Conservation (phyloP, 208 protist species). For the Blastocrithidia nonstop region DNA sequence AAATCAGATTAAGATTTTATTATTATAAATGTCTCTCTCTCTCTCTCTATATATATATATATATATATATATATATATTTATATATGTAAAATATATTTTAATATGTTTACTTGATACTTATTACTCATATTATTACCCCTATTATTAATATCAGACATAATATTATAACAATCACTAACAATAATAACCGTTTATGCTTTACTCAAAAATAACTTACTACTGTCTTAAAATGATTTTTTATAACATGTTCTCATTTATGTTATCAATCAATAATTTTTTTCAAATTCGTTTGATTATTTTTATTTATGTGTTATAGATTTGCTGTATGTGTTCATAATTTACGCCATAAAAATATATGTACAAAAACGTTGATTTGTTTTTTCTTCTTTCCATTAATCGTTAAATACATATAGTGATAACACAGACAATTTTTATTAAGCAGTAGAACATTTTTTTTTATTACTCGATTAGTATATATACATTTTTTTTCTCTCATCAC, state of each 20-base stretch:
- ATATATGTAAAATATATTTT: slow-evolving; percentile 6
- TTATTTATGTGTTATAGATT: background rate
- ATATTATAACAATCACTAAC: background rate
- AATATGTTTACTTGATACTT: slow-evolving; percentile 2
- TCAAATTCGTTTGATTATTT: background rate
- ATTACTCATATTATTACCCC: background rate
- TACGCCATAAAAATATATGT: background rate
- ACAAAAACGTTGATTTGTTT: background rate
- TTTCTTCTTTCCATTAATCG: background rate
- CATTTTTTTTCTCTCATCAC: no score
- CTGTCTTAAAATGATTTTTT: slow-evolving; percentile 5
- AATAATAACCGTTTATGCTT: slow-evolving; percentile 1
- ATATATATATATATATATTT: slow-evolving; percentile 2
- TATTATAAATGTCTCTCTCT: no score
- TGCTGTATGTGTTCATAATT: slow-evolving; percentile 5
- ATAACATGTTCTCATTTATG: background rate
- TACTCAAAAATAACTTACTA: slow-evolving; percentile 2
- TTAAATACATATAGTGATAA: background rate
- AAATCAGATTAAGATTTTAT: background rate
- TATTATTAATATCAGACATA: slow-evolving; percentile 1
- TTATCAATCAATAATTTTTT: slow-evolving; percentile 6
- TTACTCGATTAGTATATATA: no score
- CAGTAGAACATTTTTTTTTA: no score
- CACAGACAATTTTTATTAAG: no score
- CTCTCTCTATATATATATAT: no score